A percentile compares a stretch with the other conserved stretches of the same genome.
Evolutionary conservation across 768 basidiomycete genomes (phyloP).

Genomic region (Boletus rubroflammeus): DNA sequence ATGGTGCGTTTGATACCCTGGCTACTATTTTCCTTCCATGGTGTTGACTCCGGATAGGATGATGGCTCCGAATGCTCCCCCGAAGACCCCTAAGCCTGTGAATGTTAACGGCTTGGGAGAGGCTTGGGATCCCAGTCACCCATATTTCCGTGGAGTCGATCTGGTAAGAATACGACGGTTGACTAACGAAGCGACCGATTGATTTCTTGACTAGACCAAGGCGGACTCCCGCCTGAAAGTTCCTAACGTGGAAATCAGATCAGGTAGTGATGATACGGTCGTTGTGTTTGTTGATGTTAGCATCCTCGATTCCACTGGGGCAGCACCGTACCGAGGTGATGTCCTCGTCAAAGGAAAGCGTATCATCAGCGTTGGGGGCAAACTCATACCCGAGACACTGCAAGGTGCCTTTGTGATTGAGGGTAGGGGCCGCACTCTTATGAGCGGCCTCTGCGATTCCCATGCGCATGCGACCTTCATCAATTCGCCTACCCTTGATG

Average conservation of each 20-base stretch:
- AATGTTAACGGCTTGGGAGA: constrained; percentile 24
- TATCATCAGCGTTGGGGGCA: constrained; percentile 28
- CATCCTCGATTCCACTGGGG: constrained; percentile 36
- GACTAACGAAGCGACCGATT: background rate
- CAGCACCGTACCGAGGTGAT: constrained; percentile 32
- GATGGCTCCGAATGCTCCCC: constrained; percentile 8
- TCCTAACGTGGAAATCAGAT: constrained; percentile 24
- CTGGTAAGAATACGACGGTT: constrained; percentile 9
- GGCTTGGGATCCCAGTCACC: constrained; percentile 17
- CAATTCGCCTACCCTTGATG: constrained; percentile 31
- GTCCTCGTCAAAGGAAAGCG: constrained; percentile 32
- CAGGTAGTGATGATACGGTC: constrained; percentile 17
- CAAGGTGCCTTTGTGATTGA: constrained; percentile 24
- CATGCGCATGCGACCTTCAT: constrained; percentile 34
- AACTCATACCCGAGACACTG: constrained; percentile 20
- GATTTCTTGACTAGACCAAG: constrained; percentile 16
- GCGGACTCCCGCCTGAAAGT: constrained; percentile 19
- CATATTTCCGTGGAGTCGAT: constrained; percentile 23
- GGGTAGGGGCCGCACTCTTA: constrained; percentile 33
- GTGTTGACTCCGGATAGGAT: constrained; percentile 14
- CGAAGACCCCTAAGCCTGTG: background rate
- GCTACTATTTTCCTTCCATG: background rate
- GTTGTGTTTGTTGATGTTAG: constrained; percentile 30
- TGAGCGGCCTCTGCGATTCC: constrained; percentile 37
- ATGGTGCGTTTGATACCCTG: constrained; percentile 10